phyloP scores from a whole-genome alignment of 2,329 filamentous ascomycete species.

The Fulvia fulva region DNA sequence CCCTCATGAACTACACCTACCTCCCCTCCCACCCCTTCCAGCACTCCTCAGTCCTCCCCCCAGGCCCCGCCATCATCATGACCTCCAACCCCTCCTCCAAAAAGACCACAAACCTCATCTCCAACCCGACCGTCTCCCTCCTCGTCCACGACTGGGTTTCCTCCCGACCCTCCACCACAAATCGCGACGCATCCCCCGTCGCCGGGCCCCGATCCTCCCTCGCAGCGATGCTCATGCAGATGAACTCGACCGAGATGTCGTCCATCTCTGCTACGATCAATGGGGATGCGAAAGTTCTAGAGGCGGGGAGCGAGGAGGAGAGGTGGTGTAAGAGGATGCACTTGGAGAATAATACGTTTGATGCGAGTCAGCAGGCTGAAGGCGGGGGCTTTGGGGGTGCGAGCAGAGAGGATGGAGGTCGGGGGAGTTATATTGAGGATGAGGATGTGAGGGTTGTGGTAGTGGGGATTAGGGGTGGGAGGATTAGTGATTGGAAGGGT shows the following conservation, averaged over 20 bases:
- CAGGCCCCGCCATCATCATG: conserved; percentile 69
- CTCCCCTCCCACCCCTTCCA: conserved; percentile 56
- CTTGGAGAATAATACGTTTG: conserved; percentile 77
- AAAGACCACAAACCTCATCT: conserved; percentile 75
- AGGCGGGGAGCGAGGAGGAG: conserved; percentile 74
- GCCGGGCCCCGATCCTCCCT: conserved; percentile 67
- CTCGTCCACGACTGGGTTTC: conserved; percentile 99
- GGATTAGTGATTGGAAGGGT: conserved; percentile 95
- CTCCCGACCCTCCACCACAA: conserved; percentile 70
- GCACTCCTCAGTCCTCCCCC: conserved; percentile 55
- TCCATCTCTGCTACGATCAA: conserved; percentile 93
- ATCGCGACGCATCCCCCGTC: conserved; percentile 57
- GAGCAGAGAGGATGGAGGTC: conserved; percentile 43
- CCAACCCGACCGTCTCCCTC: conserved; percentile 83
- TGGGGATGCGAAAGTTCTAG: conserved; percentile 72
- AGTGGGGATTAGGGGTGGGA: conserved; percentile 76
- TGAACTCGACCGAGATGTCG: conserved; percentile 84
- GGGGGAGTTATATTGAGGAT: conserved; percentile 68
- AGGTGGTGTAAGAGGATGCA: conserved; percentile 77
- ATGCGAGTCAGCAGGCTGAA: conserved; percentile 24
- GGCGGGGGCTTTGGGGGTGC: too few species aligned
- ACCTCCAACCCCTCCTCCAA: conserved; percentile 77
- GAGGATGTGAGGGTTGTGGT: conserved; percentile 84
- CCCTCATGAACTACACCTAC: conserved; percentile 99
- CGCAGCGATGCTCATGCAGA: conserved; percentile 77